Percentiles rank a stretch among this genome's conserved stretches.
These are phyloP conservation scores for Amanita thiersii DNA, from an alignment of 768 basidiomycete species.

Conservation along the genomic window DNA sequence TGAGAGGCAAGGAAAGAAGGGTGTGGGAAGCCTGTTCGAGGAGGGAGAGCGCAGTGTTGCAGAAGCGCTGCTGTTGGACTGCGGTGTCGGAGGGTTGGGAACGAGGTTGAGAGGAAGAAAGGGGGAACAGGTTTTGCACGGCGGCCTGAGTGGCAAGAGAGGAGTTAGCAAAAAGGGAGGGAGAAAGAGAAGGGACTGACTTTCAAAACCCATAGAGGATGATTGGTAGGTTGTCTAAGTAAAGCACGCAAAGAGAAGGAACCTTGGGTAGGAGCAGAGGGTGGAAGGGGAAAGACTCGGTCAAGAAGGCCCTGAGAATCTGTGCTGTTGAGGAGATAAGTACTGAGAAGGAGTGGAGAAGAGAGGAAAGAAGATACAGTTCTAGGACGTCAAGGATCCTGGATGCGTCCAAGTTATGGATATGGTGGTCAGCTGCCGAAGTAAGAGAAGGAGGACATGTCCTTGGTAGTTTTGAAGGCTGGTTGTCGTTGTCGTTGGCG, in stretches of 20 bases:
- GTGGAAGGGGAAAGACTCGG: constrained; percentile 59
- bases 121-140: constrained; percentile 58
- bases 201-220: constrained; percentile 47
- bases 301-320: constrained; percentile 75
- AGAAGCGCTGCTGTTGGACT: constrained; percentile 66
- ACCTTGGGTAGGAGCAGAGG: constrained; percentile 22
- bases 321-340: constrained; percentile 31
- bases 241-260: constrained; percentile 47
- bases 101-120: constrained; percentile 52
- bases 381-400: constrained; percentile 55
- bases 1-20: constrained; percentile 34
- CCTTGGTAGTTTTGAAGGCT: constrained; percentile 41
- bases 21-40: constrained; percentile 61
- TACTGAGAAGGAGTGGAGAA: neutral
- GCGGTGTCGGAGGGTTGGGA: constrained; percentile 56
- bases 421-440: constrained; percentile 13
- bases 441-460: constrained; percentile 17
- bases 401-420: constrained; percentile 26
- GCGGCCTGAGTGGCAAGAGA: constrained; percentile 36
- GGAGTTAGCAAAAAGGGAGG: constrained; percentile 12
- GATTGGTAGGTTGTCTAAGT: constrained; percentile 42
- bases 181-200: constrained; percentile 23
- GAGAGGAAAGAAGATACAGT: constrained; percentile 28
- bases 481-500: constrained; percentile 38
- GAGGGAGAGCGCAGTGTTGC: constrained; percentile 62